These are phyloP conservation scores for Rugonectria rugulosa DNA, from an alignment of 2,329 filamentous ascomycete species.

Conservation along the genomic window DNA sequence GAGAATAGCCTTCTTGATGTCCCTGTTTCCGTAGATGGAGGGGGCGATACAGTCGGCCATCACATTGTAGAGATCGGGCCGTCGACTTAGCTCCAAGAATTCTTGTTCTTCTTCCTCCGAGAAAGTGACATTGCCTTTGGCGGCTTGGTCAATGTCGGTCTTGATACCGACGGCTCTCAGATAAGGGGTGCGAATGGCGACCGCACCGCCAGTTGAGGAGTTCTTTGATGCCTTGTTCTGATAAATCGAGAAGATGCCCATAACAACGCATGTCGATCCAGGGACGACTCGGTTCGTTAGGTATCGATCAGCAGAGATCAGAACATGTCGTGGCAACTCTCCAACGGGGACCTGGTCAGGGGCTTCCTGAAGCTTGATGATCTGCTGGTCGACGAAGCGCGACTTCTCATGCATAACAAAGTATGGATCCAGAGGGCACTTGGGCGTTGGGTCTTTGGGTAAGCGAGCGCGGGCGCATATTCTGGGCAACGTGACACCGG, in stretches of 20 bases:
- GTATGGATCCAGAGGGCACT: constrained; percentile 93
- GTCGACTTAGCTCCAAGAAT: constrained; percentile 87
- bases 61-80: constrained; percentile 89
- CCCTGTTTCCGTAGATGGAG: constrained; percentile 93
- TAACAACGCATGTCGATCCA: constrained; percentile 91
- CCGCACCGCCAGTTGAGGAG: constrained; percentile 75
- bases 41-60: constrained; percentile 95
- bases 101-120: constrained; percentile 97
- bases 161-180: constrained; percentile 91
- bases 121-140: constrained; percentile 84
- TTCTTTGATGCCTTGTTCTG: constrained; percentile 89
- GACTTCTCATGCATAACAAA: constrained; percentile 95
- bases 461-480: constrained; percentile 72
- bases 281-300: constrained; percentile 95
- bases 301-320: constrained; percentile 96
- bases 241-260: constrained; percentile 98
- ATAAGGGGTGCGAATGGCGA: constrained; percentile 95
- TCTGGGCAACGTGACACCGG: constrained; percentile 84
- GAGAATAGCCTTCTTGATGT: constrained; percentile 97
- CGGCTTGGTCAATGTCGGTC: constrained; percentile 87
- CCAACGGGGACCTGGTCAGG: constrained; percentile 97
- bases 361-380: constrained; percentile 96
- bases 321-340: constrained; percentile 91
- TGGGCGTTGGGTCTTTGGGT: constrained; percentile 71
- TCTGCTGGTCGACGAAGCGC: constrained; percentile 95